Conservation (phyloP, 2,329 filamentous ascomycete species). For the Stagonosporopsis rhizophila region DNA sequence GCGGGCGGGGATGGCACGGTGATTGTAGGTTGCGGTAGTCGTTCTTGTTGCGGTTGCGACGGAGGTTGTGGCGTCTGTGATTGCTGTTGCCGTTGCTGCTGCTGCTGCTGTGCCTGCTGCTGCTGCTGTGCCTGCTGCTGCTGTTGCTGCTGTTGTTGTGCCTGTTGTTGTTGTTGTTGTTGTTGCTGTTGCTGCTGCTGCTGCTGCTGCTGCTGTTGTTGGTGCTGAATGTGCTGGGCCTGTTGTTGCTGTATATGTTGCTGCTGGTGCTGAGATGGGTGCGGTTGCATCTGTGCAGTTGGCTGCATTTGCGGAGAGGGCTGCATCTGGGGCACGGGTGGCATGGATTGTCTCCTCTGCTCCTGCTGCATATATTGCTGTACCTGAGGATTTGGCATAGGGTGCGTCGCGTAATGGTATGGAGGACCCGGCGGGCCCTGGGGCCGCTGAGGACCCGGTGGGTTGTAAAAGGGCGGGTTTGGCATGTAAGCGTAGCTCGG, state of each 20-base stretch:
- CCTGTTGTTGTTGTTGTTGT: conserved; percentile 50
- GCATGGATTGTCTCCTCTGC: conserved; percentile 74
- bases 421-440: conserved; percentile 51
- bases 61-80: conserved; percentile 73
- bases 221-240: conserved; percentile 61
- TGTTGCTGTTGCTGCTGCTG: conserved; percentile 69
- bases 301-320: conserved; percentile 55
- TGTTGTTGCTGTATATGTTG: conserved; percentile 56
- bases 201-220: conserved; percentile 66
- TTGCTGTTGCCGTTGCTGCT: conserved; percentile 74
- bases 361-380: conserved; percentile 79
- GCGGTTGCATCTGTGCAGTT: conserved; percentile 50
- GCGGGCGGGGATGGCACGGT: conserved; percentile 58
- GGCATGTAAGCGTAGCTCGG: conserved; percentile 85
- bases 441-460: conserved; percentile 58
- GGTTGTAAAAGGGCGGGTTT: conserved; percentile 85
- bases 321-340: conserved; percentile 70
- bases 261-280: conserved; percentile 71
- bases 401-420: conserved; percentile 53
- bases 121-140: conserved; percentile 57
- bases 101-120: conserved; percentile 72
- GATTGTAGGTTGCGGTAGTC: conserved; percentile 53
- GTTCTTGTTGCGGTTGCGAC: conserved; percentile 67
- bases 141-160: conserved; percentile 25
- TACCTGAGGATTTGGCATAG: conserved; percentile 57